Percentiles rank a stretch among this genome's conserved stretches.
Evolutionary conservation across 2,329 filamentous ascomycete genomes (phyloP).

Genomic region (Hypomyces rosellus): DNA sequence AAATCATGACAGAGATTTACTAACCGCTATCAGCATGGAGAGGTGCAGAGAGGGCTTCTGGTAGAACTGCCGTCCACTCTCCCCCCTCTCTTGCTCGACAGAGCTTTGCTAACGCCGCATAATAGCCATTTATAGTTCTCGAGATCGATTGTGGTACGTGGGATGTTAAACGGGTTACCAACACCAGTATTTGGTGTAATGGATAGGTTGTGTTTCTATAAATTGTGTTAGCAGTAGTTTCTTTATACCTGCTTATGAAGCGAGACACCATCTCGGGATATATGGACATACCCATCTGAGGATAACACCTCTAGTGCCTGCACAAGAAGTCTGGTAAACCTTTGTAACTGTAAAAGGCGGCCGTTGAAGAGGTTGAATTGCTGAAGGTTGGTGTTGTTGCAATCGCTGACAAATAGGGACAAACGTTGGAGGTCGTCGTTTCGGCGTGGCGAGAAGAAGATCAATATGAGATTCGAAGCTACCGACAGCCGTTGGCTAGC

Average conservation of each 20-base stretch:
- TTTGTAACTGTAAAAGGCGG: slow-evolving; percentile 25
- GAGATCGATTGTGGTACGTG: slow-evolving; percentile 18
- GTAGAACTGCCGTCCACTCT: slow-evolving; percentile 18
- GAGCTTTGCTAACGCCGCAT: slow-evolving; percentile 32
- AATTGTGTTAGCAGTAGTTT: slow-evolving; percentile 11
- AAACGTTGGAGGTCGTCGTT: slow-evolving; percentile 45
- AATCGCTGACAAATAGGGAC: slow-evolving; percentile 38
- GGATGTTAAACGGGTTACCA: slow-evolving; percentile 26
- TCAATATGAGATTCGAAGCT: slow-evolving; percentile 43
- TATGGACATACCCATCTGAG: slow-evolving; percentile 20
- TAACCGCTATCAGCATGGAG: slow-evolving; percentile 16
- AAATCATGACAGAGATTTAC: too few relatives aligned
- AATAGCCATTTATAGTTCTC: slow-evolving; percentile 31
- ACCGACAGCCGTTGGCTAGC: slow-evolving; percentile 29
- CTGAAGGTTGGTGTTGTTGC: slow-evolving; percentile 29
- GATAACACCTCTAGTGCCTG: slow-evolving; percentile 23
- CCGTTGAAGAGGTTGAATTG: slow-evolving; percentile 28
- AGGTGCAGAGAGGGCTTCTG: slow-evolving; percentile 24
- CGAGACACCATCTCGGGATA: not conserved
- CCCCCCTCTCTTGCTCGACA: slow-evolving; percentile 22
- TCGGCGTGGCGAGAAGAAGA: slow-evolving; percentile 40
- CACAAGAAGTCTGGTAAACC: slow-evolving; percentile 32
- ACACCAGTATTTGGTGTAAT: slow-evolving; percentile 27
- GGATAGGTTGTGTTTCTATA: slow-evolving; percentile 13
- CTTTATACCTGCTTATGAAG: not conserved